Percentiles rank a stretch among this genome's conserved stretches.
Conservation (phyloP, 2,329 filamentous ascomycete species). For the Graphilbum ipis-grandicollis region DNA sequence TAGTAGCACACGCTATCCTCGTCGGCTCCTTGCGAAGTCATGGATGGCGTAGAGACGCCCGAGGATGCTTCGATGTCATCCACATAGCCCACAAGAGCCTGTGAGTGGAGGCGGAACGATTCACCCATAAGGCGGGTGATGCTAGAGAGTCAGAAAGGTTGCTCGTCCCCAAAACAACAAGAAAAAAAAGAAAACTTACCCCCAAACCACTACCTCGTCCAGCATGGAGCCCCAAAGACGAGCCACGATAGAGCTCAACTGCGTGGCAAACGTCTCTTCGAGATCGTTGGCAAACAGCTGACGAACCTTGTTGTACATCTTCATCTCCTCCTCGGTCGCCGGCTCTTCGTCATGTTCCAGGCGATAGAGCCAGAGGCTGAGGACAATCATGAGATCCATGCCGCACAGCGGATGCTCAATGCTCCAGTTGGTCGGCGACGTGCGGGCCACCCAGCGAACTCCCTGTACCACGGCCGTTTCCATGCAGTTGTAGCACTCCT, state of each 20-base stretch:
- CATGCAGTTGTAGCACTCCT: conserved; percentile 95
- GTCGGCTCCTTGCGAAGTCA: conserved; percentile 54
- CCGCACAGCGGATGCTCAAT: conserved; percentile 94
- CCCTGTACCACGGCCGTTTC: conserved; percentile 89
- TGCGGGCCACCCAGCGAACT: conserved; percentile 94
- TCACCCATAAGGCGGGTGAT: conserved; percentile 95
- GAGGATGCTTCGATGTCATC: conserved; percentile 59
- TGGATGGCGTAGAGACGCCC: conserved; percentile 53
- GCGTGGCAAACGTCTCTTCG: conserved; percentile 62
- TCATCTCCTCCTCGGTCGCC: conserved; percentile 64
- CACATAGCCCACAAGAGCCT: conserved; percentile 87
- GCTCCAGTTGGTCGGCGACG: conserved; percentile 96
- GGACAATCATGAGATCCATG: conserved; percentile 92
- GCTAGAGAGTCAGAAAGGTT: conserved; percentile 33
- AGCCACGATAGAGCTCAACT: conserved; percentile 88
- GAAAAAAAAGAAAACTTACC: conserved; percentile 44
- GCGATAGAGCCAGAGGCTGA: conserved; percentile 95
- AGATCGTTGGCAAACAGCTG: conserved; percentile 82
- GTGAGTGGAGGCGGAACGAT: conserved; percentile 90
- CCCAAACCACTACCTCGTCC: conserved; percentile 97
- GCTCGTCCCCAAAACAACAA: neutral
- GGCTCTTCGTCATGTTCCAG: conserved; percentile 97
- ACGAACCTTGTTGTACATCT: conserved; percentile 86
- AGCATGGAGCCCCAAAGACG: conserved; percentile 95
- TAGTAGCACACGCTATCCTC: conserved; percentile 53